A percentile compares a stretch with the other conserved stretches of the same genome.
These are phyloP conservation scores for Phoenix dactylifera DNA, from an alignment of 176 grass and related monocot genomes.

Conservation along the genomic window DNA sequence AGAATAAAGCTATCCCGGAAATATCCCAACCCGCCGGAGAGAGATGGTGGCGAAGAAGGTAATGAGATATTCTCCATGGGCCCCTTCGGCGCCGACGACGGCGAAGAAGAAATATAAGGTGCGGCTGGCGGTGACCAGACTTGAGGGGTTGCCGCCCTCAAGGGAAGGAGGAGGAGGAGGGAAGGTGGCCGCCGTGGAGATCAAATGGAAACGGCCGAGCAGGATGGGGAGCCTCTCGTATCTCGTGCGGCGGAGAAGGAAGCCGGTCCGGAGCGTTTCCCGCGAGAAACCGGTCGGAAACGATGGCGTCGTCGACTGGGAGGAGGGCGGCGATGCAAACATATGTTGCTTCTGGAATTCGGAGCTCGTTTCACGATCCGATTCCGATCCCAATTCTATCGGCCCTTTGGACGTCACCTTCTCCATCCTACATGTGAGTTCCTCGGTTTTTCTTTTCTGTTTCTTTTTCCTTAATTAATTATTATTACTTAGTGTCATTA, in stretches of 20 bases:
- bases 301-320: conserved; percentile 43
- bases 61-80: conserved; percentile 1
- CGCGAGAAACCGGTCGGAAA: conserved; percentile 12
- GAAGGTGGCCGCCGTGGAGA: conserved; percentile 42
- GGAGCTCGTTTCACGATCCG: conserved; percentile 9
- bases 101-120: conserved; percentile 29
- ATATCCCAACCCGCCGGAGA: too few relatives aligned
- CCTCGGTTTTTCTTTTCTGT: neutral
- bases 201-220: conserved; percentile 36
- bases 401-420: conserved; percentile 26
- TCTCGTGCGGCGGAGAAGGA: conserved; percentile 11
- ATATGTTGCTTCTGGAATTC: conserved; percentile 1
- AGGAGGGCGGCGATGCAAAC: conserved; percentile 22
- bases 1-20: too few relatives aligned
- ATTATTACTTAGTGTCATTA: neutral
- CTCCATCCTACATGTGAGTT: conserved; percentile 75
- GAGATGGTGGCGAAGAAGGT: conserved; percentile 9
- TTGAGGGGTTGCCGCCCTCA: conserved; percentile 36
- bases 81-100: neutral
- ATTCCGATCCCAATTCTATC: neutral
- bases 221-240: conserved; percentile 21
- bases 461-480: neutral
- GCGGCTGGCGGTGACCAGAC: conserved; percentile 33
- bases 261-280: conserved; percentile 11
- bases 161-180: neutral